These are phyloP conservation scores for Boechera retrofracta DNA, from an alignment of 345 rosid species.

Conservation along the genomic window DNA sequence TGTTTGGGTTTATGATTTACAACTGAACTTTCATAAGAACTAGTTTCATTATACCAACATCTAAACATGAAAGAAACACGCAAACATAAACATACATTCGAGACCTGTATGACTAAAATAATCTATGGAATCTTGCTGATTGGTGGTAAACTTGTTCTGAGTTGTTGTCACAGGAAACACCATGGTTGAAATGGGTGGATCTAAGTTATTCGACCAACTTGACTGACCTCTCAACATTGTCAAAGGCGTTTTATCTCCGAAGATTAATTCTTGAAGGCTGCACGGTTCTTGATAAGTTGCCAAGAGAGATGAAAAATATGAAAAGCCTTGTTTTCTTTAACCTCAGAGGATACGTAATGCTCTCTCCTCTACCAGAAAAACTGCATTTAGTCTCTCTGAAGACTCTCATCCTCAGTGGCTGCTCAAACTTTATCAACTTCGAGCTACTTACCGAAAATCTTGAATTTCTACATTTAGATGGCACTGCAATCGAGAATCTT, in stretches of 20 bases:
- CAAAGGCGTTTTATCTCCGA: no score
- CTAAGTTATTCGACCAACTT: no score
- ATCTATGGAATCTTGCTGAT: no score
- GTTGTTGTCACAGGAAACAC: constrained; percentile 16
- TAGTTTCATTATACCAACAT: not conserved
- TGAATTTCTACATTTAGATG: constrained; percentile 10
- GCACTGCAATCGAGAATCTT: constrained; percentile 16
- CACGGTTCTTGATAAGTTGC: not conserved
- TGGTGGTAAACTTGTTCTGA: no score
- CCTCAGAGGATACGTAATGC: constrained; percentile 28
- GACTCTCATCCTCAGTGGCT: constrained; percentile 12
- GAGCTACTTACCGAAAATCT: constrained; percentile 10
- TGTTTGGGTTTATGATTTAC: no score
- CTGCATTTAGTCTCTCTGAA: not conserved
- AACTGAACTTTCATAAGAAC: no score
- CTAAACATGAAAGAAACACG: no score
- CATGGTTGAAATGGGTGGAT: constrained; percentile 28
- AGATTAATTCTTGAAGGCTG: constrained; percentile 30
- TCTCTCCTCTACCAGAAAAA: not conserved
- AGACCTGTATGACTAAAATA: not conserved
- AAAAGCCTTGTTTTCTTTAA: constrained; percentile 11
- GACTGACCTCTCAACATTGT: no score
- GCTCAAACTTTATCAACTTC: not conserved
- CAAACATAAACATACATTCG: no score
- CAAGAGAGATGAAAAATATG: not conserved